Percentiles rank a stretch among this genome's conserved stretches.
Conservation (phyloP, 2,329 filamentous ascomycete species). For the Trichoderma hamatum region DNA sequence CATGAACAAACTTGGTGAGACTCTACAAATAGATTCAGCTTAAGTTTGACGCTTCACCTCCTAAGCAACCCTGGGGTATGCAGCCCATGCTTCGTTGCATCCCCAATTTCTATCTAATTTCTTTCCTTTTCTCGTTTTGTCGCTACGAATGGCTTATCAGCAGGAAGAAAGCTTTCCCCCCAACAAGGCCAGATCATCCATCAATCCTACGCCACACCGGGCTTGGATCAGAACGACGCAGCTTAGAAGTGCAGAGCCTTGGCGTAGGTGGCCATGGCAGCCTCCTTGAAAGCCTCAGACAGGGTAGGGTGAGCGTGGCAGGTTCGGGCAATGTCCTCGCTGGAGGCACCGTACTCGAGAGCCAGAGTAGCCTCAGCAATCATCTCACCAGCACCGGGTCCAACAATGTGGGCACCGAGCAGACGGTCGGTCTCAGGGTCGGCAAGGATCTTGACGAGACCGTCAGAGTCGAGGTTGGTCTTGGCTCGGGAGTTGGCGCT, state of each 20-base stretch:
- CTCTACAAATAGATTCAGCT: conserved; percentile 21
- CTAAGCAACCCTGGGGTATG: conserved; percentile 1
- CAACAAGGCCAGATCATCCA: background rate
- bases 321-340: conserved; percentile 91
- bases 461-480: conserved; percentile 96
- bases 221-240: background rate
- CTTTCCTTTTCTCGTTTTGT: conserved; percentile 2
- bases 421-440: conserved; percentile 97
- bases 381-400: conserved; percentile 97
- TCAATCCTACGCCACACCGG: background rate
- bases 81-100: conserved; percentile 10
- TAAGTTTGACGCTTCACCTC: background rate
- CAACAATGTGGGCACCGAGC: conserved; percentile 94
- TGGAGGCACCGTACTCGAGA: conserved; percentile 93
- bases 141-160: conserved; percentile 14
- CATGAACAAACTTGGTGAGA: conserved; percentile 15
- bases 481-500: conserved; percentile 97
- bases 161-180: background rate
- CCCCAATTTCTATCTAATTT: conserved; percentile 14
- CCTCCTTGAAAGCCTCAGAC: conserved; percentile 98
- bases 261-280: conserved; percentile 94
- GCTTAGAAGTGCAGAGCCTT: conserved; percentile 92
- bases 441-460: conserved; percentile 94
- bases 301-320: conserved; percentile 96
- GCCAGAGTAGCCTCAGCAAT: conserved; percentile 96